Base-by-base conservation (phyloP, 306 rosid genomes). In the Canavalia gladiata region DNA sequence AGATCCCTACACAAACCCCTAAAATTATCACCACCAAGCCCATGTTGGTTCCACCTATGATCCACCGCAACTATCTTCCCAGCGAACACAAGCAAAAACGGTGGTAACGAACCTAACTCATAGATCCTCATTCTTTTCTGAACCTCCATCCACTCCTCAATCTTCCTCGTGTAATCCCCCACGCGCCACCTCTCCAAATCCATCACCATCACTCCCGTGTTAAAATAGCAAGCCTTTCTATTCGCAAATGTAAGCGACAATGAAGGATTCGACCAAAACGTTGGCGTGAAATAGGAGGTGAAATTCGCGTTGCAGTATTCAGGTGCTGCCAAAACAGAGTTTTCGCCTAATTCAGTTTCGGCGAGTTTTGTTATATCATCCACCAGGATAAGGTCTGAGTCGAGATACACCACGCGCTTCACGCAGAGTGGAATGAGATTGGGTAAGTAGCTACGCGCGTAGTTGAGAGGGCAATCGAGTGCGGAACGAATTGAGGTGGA, bases 141-240 rank as follows among this genome's bases (percentile, higher is more conserved):
- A 0, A 96, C 78, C 78, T 90, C 97, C 99, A 96, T 96, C 99
- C 99, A 96, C 33, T 96, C 98, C 74, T 96, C 99, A 4, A 96
- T 96, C 81, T 83, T 90, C 0, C 9, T 33, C 0, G 99, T 96
- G 76, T 87, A 92, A 7, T 89, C 97, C 1, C 97, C 97, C 2
- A 30, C 82, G 0, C 99, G 81, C 99, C 99, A 96, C 29, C 95
- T 75, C 3, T 83, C 87, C 1, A 96, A 90, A 83, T 96, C 94
- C 68, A 96, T 93, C 74, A 96, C 97, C 99, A 96, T 96, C 64
- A 96, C 99, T 6, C 99, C 99, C 1, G 99, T 96, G 81, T 96
- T 96, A 82, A 96, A 96, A 51, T 96, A 96, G 9, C 98, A 96
- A 0, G 98, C 84, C 0, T 59, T 83, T 5, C 97, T 79, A 62